Evolutionary conservation across 2,329 filamentous ascomycete genomes (phyloP).

Genomic region (Aureobasidium sp.): DNA sequence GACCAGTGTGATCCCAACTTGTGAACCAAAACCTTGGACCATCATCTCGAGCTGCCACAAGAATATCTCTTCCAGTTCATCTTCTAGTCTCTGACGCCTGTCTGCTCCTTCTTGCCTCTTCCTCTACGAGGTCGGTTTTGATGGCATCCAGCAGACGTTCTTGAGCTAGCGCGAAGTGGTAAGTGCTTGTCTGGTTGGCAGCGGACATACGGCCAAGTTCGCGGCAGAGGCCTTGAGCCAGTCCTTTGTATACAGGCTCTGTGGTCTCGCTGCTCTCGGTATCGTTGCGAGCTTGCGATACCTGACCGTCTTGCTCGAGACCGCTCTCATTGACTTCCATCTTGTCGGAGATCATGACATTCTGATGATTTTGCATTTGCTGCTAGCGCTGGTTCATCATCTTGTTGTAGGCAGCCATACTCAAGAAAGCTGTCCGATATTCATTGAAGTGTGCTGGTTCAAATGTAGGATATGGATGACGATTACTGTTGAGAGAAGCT

Average conservation of each 20-base stretch:
- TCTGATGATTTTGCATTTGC: not conserved
- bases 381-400: not conserved
- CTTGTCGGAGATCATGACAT: not conserved
- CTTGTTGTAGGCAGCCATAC: not conserved
- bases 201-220: no score
- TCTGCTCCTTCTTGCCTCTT: not conserved
- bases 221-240: no score
- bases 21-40: not conserved
- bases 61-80: not conserved
- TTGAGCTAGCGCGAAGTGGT: not conserved
- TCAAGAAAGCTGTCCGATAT: not conserved
- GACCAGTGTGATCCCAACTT: not conserved
- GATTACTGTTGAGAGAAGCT: not conserved
- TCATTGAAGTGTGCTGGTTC: not conserved
- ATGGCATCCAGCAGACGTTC: not conserved
- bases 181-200: not conserved
- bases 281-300: not conserved
- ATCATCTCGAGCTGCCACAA: not conserved
- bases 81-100: no score
- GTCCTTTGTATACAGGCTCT: no score
- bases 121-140: not conserved
- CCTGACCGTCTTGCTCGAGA: not conserved
- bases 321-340: not conserved
- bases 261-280: not conserved
- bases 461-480: no score